phyloP scores from a whole-genome alignment of 345 rosid species.

The Populus nigra region DNA sequence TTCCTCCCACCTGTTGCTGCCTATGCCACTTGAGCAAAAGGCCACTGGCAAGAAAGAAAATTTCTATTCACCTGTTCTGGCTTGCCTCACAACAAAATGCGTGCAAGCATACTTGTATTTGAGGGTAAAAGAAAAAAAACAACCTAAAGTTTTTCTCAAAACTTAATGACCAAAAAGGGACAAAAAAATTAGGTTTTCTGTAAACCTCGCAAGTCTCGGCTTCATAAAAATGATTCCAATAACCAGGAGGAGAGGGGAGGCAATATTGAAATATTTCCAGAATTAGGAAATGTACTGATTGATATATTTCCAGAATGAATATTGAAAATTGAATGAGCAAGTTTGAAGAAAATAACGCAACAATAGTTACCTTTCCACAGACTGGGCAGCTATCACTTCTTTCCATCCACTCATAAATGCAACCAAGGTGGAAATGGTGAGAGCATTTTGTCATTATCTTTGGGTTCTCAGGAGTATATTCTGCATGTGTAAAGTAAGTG shows the following conservation, averaged over 20 bases:
- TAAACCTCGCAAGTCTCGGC: not conserved
- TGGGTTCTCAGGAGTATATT: conserved; percentile 89
- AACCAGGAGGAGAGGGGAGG: not conserved
- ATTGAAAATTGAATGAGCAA: not conserved
- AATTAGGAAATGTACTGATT: not conserved
- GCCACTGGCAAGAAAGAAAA: not conserved
- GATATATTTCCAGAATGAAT: not conserved
- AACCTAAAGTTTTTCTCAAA: not conserved
- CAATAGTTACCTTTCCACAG: conserved; percentile 79
- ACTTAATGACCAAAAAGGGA: not conserved
- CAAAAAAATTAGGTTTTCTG: not conserved
- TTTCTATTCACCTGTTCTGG: too few relatives aligned
- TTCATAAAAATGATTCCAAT: not conserved
- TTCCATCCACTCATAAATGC: conserved; percentile 99
- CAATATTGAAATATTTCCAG: not conserved
- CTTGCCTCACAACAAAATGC: too few relatives aligned
- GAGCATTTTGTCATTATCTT: conserved; percentile 84
- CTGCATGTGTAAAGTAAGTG: conserved; percentile 45
- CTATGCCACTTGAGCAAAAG: not conserved
- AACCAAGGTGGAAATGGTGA: conserved; percentile 97
- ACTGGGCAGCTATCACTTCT: conserved; percentile 97
- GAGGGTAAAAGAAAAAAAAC: not conserved
- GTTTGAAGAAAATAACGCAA: conserved; percentile 2
- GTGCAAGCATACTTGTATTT: too few relatives aligned
- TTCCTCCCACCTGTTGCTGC: not conserved